phyloP scores from a whole-genome alignment of 2,329 filamentous ascomycete species.

The Fusarium scirpi region DNA sequence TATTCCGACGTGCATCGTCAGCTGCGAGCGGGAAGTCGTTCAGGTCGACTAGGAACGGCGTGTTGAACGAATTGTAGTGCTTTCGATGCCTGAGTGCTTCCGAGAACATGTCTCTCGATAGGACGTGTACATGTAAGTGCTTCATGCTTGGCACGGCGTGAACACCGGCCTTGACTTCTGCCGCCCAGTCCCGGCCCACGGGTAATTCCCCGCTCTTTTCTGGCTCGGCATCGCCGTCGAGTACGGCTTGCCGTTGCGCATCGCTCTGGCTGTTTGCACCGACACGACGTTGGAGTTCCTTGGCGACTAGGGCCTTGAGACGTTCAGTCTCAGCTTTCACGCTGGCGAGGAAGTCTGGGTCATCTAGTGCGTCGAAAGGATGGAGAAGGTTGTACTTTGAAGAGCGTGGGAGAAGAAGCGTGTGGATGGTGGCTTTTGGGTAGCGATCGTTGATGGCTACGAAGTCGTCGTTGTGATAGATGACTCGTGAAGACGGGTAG shows the following conservation, averaged over 20 bases:
- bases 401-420: constrained; percentile 87
- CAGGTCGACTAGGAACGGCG: constrained; percentile 83
- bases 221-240: constrained; percentile 65
- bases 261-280: constrained; percentile 74
- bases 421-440: constrained; percentile 87
- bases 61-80: constrained; percentile 93
- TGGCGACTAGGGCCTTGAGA: constrained; percentile 74
- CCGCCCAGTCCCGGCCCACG: constrained; percentile 79
- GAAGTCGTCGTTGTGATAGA: constrained; percentile 75
- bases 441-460: constrained; percentile 85
- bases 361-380: constrained; percentile 81
- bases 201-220: constrained; percentile 63
- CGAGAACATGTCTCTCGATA: constrained; percentile 83
- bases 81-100: constrained; percentile 79
- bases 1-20: constrained; percentile 72
- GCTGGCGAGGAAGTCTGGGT: constrained; percentile 73
- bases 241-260: constrained; percentile 71
- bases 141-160: constrained; percentile 93
- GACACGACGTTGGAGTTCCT: constrained; percentile 78
- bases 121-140: constrained; percentile 89
- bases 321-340: constrained; percentile 71
- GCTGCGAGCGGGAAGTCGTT: constrained; percentile 80
- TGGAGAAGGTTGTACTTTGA: constrained; percentile 70
- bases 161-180: constrained; percentile 80
- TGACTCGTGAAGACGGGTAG: constrained; percentile 70